A percentile compares a stretch with the other conserved stretches of the same genome.
These are phyloP conservation scores for Xylaria sp. DNA, from an alignment of 2,329 filamentous ascomycete species.

Conservation along the genomic window DNA sequence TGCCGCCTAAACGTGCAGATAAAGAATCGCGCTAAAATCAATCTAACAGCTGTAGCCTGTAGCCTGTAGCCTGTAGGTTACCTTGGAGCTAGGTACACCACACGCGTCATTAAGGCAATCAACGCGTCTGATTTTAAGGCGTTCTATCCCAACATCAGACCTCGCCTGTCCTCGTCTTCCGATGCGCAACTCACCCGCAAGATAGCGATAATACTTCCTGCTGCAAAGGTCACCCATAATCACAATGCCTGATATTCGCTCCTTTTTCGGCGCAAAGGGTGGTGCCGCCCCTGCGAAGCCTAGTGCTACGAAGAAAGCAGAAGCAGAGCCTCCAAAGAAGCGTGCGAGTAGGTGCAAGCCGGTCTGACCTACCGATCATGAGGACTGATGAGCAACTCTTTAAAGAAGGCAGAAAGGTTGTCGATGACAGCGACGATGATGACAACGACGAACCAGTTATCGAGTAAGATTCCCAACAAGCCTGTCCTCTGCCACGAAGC, in stretches of 20 bases:
- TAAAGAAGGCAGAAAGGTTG: constrained; percentile 70
- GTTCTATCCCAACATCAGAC: constrained; percentile 13
- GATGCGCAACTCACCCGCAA: constrained; percentile 14
- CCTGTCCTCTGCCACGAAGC: constrained; percentile 11
- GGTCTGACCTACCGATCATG: background rate
- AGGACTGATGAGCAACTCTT: constrained; percentile 8
- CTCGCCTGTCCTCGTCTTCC: constrained; percentile 12
- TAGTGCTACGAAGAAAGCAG: constrained; percentile 57
- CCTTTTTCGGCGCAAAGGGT: constrained; percentile 85
- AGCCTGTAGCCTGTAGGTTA: background rate
- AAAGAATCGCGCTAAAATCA: background rate
- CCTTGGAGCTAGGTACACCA: background rate
- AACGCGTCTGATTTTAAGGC: constrained; percentile 34
- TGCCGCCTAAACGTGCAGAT: background rate
- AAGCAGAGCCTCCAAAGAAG: constrained; percentile 57
- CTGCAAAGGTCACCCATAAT: background rate
- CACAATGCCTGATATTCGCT: constrained; percentile 88
- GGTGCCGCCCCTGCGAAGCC: constrained; percentile 64
- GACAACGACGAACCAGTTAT: constrained; percentile 65
- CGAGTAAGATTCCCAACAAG: constrained; percentile 54
- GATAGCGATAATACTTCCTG: constrained; percentile 4
- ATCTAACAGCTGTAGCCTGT: background rate
- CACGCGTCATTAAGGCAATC: constrained; percentile 39
- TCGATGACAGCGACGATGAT: constrained; percentile 85
- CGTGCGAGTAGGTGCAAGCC: constrained; percentile 56